These are phyloP conservation scores for Ogataea saltuana DNA, from an alignment of 805 yeast species.

Conservation along the genomic window DNA sequence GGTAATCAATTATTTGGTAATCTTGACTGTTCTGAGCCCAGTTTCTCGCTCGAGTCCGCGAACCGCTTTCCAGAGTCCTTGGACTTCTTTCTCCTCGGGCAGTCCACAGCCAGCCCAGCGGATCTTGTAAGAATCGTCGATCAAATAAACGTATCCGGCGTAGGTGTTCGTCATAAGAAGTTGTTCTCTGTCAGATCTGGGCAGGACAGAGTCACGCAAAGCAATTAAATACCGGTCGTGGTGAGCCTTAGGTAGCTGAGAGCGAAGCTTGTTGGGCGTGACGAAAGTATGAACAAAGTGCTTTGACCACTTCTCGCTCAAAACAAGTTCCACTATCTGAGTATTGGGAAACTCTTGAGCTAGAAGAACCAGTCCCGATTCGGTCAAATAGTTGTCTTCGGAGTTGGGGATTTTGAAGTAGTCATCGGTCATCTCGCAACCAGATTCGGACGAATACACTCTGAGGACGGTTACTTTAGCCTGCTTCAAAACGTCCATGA, in stretches of 20 bases:
- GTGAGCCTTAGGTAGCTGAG: constrained; percentile 28
- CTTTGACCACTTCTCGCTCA: constrained; percentile 74
- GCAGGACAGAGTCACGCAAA: constrained; percentile 54
- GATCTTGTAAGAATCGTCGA: constrained; percentile 72
- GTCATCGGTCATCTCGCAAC: constrained; percentile 63
- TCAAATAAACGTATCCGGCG: constrained; percentile 79
- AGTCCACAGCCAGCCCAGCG: constrained; percentile 93
- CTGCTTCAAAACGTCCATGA: constrained; percentile 44
- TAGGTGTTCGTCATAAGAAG: constrained; percentile 71
- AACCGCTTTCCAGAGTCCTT: constrained; percentile 65
- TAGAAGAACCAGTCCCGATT: constrained; percentile 44
- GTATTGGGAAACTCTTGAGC: constrained; percentile 46
- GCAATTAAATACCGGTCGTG: constrained; percentile 63
- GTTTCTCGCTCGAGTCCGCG: constrained; percentile 56
- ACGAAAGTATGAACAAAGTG: constrained; percentile 60
- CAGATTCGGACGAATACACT: constrained; percentile 66
- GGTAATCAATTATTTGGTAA: not conserved
- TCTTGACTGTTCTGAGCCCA: constrained; percentile 20
- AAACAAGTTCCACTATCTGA: constrained; percentile 74
- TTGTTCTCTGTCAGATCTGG: constrained; percentile 55
- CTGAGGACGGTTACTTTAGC: constrained; percentile 62
- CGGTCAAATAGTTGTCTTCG: constrained; percentile 41
- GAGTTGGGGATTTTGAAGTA: constrained; percentile 52
- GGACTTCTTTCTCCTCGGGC: constrained; percentile 65
- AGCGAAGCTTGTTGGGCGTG: constrained; percentile 39